Base-by-base conservation (phyloP, 2,329 filamentous ascomycete species). In the Cordyceps pruinosa region DNA sequence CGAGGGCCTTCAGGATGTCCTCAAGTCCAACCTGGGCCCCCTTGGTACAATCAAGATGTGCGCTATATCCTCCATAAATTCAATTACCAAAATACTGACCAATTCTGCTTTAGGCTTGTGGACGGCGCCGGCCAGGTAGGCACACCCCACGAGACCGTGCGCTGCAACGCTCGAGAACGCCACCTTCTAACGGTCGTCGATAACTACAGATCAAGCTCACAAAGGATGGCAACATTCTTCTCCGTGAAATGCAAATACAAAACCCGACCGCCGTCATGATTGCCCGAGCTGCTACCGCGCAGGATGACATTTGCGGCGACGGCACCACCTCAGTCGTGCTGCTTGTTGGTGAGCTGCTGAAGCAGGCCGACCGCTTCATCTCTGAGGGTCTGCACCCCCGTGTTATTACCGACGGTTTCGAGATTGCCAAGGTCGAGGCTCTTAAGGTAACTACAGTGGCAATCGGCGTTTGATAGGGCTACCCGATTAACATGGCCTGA, bases 301-400 rank as follows among this genome's bases (percentile, higher is more conserved):
- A 99, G 73, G 94, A 99, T 73, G 94, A 99, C 68, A 99, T 99
- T 66, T 96, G 90, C 66, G 94, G 94, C 69, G 94, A 99, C 73
- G 94, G 94, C 68, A 99, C 94, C 66, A 99, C 94, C 42, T 97
- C 91, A 47, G 93, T 97, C 30, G 94, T 99, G 53, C 77, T 99
- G 66, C 77, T 97, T 71, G 92, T 99, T 52, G 94, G 94, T 72
- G 94, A 99, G 79, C 84, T 99, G 60, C 77, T 99, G 70, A 99
- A 97, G 82, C 94, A 99, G 78, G 94, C 94, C 59, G 89, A 97
- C 72, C 85, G 94, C 73, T 91, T 96, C 73, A 97, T 99, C 69
- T 86, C 89, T 13, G 94, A 99, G 75, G 94, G 94, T n/a, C 80
- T 99, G 62, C 94, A 99, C 75, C 94, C 94, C 49, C 84, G 94